Evolutionary conservation across 371 early-diverging fungal species (phyloP).

Genomic region (Mortierella sp.): DNA sequence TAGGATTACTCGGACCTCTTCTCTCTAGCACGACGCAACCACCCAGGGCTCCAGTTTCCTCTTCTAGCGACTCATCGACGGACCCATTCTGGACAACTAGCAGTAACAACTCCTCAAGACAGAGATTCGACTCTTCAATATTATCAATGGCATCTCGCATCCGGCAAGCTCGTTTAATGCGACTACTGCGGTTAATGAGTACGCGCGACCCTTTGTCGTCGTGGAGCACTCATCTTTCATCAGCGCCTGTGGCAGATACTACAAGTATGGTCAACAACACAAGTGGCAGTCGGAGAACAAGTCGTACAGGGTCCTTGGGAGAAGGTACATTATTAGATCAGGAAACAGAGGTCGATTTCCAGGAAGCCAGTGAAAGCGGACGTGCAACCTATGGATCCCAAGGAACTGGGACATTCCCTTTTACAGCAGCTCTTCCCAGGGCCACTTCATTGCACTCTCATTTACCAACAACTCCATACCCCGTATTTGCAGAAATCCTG

Average conservation of each 20-base stretch:
- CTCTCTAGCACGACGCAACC: conserved; percentile 20
- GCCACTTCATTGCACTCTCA: conserved; percentile 1
- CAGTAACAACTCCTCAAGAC: conserved; percentile 11
- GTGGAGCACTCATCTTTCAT: conserved; percentile 7
- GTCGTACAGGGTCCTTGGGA: conserved; percentile 24
- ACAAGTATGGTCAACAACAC: conserved; percentile 40
- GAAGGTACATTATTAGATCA: conserved; percentile 24
- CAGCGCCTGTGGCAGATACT: conserved; percentile 15
- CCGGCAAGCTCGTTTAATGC: conserved; percentile 29
- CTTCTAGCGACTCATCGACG: conserved; percentile 7
- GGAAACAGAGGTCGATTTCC: conserved; percentile 10
- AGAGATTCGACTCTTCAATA: conserved; percentile 31
- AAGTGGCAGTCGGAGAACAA: conserved; percentile 36
- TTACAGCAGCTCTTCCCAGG: not conserved
- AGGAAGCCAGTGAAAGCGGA: conserved; percentile 2
- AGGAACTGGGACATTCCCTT: conserved; percentile 3
- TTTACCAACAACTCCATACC: not conserved
- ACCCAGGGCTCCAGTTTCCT: conserved; percentile 3
- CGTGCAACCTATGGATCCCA: not conserved
- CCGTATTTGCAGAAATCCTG: conserved; percentile 30
- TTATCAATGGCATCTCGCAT: conserved; percentile 35
- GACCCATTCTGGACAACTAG: no score
- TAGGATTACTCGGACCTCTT: conserved; percentile 35
- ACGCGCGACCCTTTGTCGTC: conserved; percentile 17
- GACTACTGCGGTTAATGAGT: conserved; percentile 29